Conservation (phyloP, 129 eudicot species). For the Pulicaria dysenterica region DNA sequence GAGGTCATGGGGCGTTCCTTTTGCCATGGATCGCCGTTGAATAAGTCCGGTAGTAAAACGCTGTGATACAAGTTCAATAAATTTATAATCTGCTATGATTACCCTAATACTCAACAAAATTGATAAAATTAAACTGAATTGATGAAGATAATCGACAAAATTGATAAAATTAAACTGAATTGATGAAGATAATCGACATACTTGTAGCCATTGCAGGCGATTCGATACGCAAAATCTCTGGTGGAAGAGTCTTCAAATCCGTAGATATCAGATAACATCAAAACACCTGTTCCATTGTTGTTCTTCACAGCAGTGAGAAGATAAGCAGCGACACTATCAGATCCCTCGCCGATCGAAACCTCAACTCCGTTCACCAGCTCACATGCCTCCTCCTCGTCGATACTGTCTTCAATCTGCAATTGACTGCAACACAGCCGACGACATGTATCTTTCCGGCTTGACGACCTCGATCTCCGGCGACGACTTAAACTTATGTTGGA, state of each 20-base stretch:
- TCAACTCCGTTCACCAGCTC: constrained; percentile 82
- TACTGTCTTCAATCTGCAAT: constrained; percentile 46
- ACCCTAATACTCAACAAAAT: no score
- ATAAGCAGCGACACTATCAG: constrained; percentile 53
- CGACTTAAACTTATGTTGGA: constrained; percentile 35
- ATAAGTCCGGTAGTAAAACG: constrained; percentile 83
- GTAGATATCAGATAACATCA: constrained; percentile 79
- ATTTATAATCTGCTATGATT: no score
- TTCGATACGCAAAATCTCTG: constrained; percentile 82
- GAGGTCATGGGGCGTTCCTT: constrained; percentile 49
- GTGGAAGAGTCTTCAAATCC: constrained; percentile 78
- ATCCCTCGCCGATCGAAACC: constrained; percentile 72
- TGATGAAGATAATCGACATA: constrained; percentile 37
- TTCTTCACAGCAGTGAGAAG: constrained; percentile 82
- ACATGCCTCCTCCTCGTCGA: constrained; percentile 71
- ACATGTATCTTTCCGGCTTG: constrained; percentile 23
- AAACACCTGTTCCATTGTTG: constrained; percentile 78
- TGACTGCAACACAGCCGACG: constrained; percentile 39
- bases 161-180: neutral
- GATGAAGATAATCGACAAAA: constrained; percentile 20
- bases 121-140: neutral
- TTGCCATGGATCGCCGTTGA: constrained; percentile 83
- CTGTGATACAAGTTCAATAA: constrained; percentile 36
- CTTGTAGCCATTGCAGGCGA: constrained; percentile 98
- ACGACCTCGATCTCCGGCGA: constrained; percentile 28